Percentiles rank a stretch among this genome's conserved stretches.
phyloP scores from a whole-genome alignment of 805 yeast species.

The Lipomyces chichibuensis region DNA sequence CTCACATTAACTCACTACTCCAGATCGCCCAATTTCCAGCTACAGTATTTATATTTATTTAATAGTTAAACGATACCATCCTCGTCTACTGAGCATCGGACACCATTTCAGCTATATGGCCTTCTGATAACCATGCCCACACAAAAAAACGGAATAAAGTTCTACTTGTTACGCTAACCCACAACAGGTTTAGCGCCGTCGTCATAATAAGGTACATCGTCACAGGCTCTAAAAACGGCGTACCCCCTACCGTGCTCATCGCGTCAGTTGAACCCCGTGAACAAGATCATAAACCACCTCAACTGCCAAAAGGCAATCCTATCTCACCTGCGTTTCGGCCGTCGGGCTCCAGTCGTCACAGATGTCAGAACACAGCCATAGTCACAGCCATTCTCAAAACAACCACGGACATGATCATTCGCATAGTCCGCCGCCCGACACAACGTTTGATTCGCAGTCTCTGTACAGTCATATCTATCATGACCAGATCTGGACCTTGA shows the following conservation, averaged over 20 bases:
- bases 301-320: neutral
- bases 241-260: neutral
- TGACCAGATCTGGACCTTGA: constrained; percentile 63
- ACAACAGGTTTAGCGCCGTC: neutral
- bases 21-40: no score
- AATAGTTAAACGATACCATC: neutral
- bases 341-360: neutral
- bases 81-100: neutral
- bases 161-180: neutral
- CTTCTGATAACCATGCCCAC: neutral
- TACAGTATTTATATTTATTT: neutral
- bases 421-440: constrained; percentile 64
- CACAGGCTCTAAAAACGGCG: neutral
- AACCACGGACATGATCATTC: constrained; percentile 34
- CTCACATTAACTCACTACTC: no score
- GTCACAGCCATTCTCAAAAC: constrained; percentile 20
- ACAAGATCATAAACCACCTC: neutral
- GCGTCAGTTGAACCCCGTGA: no score
- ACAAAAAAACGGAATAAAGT: neutral
- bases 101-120: neutral
- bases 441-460: constrained; percentile 61
- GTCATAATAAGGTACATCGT: neutral
- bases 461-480: constrained; percentile 63
- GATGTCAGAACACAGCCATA: constrained; percentile 13
- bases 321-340: neutral